Evolutionary conservation across 2,329 filamentous ascomycete genomes (phyloP).

Genomic region (Rhinocladiella similis): DNA sequence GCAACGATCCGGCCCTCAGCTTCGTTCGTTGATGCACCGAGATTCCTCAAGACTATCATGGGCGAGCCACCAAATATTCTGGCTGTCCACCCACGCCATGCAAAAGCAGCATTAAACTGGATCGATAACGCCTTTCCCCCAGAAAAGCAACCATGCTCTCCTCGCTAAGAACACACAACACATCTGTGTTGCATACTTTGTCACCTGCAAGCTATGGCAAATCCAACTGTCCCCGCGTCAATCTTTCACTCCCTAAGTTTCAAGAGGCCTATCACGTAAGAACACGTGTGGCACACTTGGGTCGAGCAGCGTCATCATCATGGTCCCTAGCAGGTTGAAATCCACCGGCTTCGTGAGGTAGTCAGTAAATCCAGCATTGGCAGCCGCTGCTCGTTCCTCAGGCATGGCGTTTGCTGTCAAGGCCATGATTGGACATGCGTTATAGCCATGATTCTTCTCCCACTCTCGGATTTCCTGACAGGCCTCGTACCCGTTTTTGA

Average conservation of each 20-base stretch:
- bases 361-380: conserved; percentile 49
- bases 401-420: conserved; percentile 52
- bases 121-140: background rate
- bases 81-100: background rate
- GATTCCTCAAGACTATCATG: background rate
- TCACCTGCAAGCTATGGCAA: background rate
- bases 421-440: conserved; percentile 51
- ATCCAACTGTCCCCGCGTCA: background rate
- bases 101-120: background rate
- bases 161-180: conserved; percentile 1
- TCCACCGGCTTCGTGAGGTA: conserved; percentile 53
- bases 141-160: background rate
- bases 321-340: conserved; percentile 49
- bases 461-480: conserved; percentile 48
- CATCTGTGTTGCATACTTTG: background rate
- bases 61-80: background rate
- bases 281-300: conserved; percentile 43
- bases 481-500: conserved; percentile 52
- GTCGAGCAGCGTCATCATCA: conserved; percentile 51
- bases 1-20: background rate
- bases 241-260: conserved; percentile 16
- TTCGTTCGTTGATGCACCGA: background rate
- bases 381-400: conserved; percentile 49
- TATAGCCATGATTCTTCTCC: conserved; percentile 48
- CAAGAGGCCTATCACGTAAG: conserved; percentile 40